Evolutionary conservation across 495 filamentous ascomycete genomes (phyloP), one percentile per base, ranked within the genome.

Genomic region (Acidiella bohemica): DNA sequence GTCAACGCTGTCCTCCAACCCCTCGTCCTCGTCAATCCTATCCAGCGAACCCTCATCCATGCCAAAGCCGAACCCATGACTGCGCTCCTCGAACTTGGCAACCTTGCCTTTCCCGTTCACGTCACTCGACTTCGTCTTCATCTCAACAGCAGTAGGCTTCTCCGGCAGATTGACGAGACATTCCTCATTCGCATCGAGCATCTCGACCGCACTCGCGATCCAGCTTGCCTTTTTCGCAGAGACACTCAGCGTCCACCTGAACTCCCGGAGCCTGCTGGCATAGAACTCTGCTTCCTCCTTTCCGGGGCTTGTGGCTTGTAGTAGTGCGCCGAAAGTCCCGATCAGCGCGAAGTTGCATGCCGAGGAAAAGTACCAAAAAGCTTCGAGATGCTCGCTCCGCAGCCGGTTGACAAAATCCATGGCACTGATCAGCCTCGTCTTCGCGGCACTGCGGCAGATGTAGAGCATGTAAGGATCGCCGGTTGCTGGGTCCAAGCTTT

Each of bases 261-360:
- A 95, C 65, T 97, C 90, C 42, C 75, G 75, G 9, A 95, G 66
- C 3, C 90, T 66, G 2, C 79, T 68, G 16, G 80, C 75, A 61
- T 97, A 97, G 70, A 93, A 97, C n/a, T 92, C 85, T 3, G 83
- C 84, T 60, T 97, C 90, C 58, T 96, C 88, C 14, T 73, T 68
- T 9, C 78, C 81, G 0, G 87, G 87, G 0, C 80, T 77, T 0
- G 85, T 90, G 19, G 87, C 82, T 69, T 83, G 86, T 0, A 97
- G 72, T 5, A 96, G 71, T 1, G 67, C 72, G 19, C 81, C 81
- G 50, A 87, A 87, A 1, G 80, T 84, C 36, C 81, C 81, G 46
- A 87, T 83, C 24, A 87, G 67, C 0, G 80, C 80, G 57, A 85
- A 84, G 57, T 84, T 84, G 32, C 76, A 76, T 50, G 82, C 79